Evolutionary conservation across 306 rosid genomes (phyloP), one percentile per base, ranked within the genome.

Genomic region (Potentilla sterilis): DNA sequence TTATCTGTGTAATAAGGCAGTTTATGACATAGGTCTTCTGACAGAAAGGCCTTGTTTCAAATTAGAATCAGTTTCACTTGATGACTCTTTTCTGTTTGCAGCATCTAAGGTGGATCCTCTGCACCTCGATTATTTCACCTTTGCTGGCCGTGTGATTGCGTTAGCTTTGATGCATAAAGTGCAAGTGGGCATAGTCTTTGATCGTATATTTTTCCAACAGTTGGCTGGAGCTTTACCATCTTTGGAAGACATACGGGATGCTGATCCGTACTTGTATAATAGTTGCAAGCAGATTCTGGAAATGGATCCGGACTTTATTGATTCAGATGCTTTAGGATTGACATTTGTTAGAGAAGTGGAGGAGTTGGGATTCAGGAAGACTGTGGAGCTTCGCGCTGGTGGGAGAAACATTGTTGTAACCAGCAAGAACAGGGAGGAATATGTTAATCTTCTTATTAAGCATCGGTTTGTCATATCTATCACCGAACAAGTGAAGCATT

Each of bases 131-230:
- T 95, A 95, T 86, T 95, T 95, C 86, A 78, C 51, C 69, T 95
- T 95, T 81, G 79, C 91, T 79, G 97, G 98, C 68, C 92, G 97
- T 58, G 88, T 95, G 59, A 90, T 95, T 76, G 98, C 96, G 40
- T 83, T 92, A 72, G 97, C 98, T 77, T 83, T 95, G 85, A 95
- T 95, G 98, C 93, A 95, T 84, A 86, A 79, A 82, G 96, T 95
- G 74, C 98, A 95, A 80, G 95, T 95, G 15, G 97, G 98, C 68
- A 74, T 95, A 77, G 96, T 90, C 80, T 85, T 95, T 79, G 98
- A 95, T 80, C 93, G 89, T 48, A 85, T 84, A 43, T 95, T 95
- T 86, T 95, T 92, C 90, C 75, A 73, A 84, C 98, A 92, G 87
- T 83, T 95, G 86, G 96, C 96, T 74, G 96, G 96, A 76, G 85